Base-by-base conservation (phyloP, 1,284 basidiomycete genomes). In the Cryptococcus hybrid region DNA sequence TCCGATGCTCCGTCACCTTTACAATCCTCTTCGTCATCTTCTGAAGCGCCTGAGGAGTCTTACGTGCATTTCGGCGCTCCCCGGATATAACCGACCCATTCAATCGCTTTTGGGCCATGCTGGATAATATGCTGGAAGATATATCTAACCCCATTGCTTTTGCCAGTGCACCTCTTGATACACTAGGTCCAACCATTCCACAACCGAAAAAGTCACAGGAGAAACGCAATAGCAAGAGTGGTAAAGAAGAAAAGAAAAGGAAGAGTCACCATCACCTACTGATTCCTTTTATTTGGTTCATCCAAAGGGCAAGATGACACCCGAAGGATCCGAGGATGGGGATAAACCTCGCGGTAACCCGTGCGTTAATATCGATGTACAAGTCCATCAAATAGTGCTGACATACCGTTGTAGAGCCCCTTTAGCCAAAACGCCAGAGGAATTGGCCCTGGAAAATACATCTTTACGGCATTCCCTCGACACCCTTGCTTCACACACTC, bases 101-200 rank as follows among this genome's bases (percentile, higher is more conserved):
- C 59, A 65, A 62, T 1, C 57, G 74, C n/a, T 79, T 79, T 60
- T 79, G 78, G 78, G 74, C 71, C 7, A 73, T 73, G 62, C 59
- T 79, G 18, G 77, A 79, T 55, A 77, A 73, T 47, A 72, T 71
- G 63, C 53, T 76, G 36, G 76, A 78, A 15, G 71, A 76, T 50
- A 74, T 78, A 30, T 70, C 68, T 42, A 73, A 75, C 52, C 76
- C 78, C 1, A 71, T 76, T 2, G 75, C 74, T 4, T 78, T 78
- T 51, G 71, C 76, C 15, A 66, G 62, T 46, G 68, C 68, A 3
- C 69, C 74, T 2, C 42, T 74, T 35, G 69, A 63, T 52, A 18
- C 24, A 3, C 15, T 48, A 36, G 8, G 15, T 8, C 3, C 44
- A 48, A 38, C 44, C 12, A 50, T 49, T 15, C 47, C 45, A 55